phyloP scores from a whole-genome alignment of 1,139 yeast genomes.

The Yamadazyma membranifaciens region DNA sequence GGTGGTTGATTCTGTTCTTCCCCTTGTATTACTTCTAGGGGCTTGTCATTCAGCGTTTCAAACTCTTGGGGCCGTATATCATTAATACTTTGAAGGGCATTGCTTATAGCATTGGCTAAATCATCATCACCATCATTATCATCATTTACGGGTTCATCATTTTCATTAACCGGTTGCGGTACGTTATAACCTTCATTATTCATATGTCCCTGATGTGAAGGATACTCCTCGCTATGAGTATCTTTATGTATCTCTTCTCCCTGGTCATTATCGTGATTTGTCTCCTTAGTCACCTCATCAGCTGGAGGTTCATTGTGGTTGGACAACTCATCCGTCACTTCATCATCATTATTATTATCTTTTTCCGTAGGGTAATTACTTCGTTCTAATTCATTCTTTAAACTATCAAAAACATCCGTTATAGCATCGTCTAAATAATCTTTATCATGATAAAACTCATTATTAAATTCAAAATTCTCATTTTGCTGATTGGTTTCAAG shows the following conservation, averaged over 20 bases:
- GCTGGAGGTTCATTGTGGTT: too few species aligned
- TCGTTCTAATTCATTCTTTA: conserved; percentile 3
- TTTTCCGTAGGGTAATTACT: not conserved
- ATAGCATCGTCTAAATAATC: conserved; percentile 28
- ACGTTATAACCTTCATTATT: conserved; percentile 3
- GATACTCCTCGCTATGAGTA: not conserved
- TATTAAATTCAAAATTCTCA: conserved; percentile 2
- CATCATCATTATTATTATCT: not conserved
- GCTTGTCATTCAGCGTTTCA: not conserved
- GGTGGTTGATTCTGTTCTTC: not conserved
- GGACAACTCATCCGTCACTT: not conserved
- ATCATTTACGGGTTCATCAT: conserved; percentile 6
- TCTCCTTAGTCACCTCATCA: too few species aligned
- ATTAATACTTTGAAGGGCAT: conserved; percentile 17
- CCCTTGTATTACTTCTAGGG: not conserved
- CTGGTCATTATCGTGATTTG: not conserved
- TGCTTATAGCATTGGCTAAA: conserved; percentile 15
- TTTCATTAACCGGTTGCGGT: too few species aligned
- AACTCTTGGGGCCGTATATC: conserved; percentile 11
- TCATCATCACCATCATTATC: conserved; percentile 19
- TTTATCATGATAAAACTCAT: conserved; percentile 13
- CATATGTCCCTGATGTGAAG: conserved; percentile 1
- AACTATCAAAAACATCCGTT: conserved; percentile 26
- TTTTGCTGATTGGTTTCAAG: conserved; percentile 1
- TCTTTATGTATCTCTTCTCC: not conserved